Evolutionary conservation across 306 rosid genomes (phyloP), one percentile per base, ranked within the genome.

Genomic region (Gynostemma pentaphyllum): DNA sequence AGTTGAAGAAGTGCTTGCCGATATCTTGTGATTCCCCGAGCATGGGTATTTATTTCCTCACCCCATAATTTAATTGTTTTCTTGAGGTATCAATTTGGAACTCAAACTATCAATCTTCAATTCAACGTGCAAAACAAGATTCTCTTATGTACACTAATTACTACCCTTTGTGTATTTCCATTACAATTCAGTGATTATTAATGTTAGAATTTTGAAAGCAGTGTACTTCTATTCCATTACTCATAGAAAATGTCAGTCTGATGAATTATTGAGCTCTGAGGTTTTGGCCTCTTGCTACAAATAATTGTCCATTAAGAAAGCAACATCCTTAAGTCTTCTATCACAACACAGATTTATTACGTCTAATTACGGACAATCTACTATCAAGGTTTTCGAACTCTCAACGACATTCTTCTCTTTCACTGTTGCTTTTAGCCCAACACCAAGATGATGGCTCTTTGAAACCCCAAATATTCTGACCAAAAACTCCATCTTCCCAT

Each of bases 1-100:
- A 83, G 76, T 92, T 59, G 80, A 84, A 66, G 96, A 82, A 72
- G 72, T 78, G 67, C 76, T 82, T 27, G 71, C 72, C 67, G 85
- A 86, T 69, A 42, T 84, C 62, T 62, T 74, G 68, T 74, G 64
- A 45, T 45, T 75, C 59, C 79, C 68, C 71, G 55, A 45, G 32
- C 47, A 55, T 18, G 18, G n/a, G n/a, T n/a, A n/a, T n/a, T n/a
- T n/a, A n/a, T n/a, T n/a, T n/a, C n/a, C n/a, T n/a, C n/a, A n/a
- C n/a, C n/a, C n/a, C n/a, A n/a, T n/a, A 36, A 59, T 13, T 14
- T 6, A 34, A 14, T 22, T 22, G 32, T 22, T 34, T 1, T 19
- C 21, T 44, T 34, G 21, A 19, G 34, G 15, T 56, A 32, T 34
- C 28, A 19, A 28, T 19, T 56, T 56, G 45, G 45, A 56, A 34